Conservation (phyloP, 306 rosid genomes). For the Fragaria ananassa region DNA sequence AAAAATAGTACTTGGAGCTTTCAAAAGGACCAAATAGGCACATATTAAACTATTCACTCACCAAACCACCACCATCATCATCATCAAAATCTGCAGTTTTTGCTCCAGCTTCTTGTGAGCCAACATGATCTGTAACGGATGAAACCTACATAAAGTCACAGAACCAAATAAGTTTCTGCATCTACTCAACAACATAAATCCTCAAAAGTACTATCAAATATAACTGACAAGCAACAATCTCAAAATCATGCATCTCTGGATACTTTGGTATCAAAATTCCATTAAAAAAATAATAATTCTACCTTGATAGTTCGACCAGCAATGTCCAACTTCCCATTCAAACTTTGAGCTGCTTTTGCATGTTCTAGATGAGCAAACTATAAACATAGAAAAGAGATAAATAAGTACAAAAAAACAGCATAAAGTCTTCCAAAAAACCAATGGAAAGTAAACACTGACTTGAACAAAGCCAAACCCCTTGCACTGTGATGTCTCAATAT, state of each 20-base stretch:
- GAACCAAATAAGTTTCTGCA: not conserved
- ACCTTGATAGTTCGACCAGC: conserved; percentile 97
- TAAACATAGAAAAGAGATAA: conserved; percentile 22
- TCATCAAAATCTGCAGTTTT: conserved; percentile 96
- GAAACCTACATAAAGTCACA: conserved; percentile 57
- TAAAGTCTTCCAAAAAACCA: conserved; percentile 14
- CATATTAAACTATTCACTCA: conserved; percentile 30
- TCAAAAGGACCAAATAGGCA: not conserved
- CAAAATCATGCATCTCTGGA: not conserved
- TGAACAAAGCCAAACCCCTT: conserved; percentile 99
- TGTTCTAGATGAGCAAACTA: conserved; percentile 97
- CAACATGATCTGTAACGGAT: conserved; percentile 89
- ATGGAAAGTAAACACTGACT: conserved; percentile 44
- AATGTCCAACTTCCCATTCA: conserved; percentile 91
- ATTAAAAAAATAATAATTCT: not conserved
- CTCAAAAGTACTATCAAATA: conserved; percentile 2
- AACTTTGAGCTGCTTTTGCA: conserved; percentile 95
- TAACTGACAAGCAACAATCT: conserved; percentile 1
- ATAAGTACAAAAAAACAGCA: not conserved
- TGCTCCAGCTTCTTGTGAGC: conserved; percentile 72
- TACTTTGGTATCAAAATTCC: conserved; percentile 10
- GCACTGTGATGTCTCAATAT: conserved; percentile 97
- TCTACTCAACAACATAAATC: not conserved
- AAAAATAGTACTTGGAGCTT: not conserved
- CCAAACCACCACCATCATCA: conserved; percentile 97